Percentiles rank a stretch among this genome's conserved stretches.
These are phyloP conservation scores for Aureobasidium musti DNA, from an alignment of 2,329 filamentous ascomycete genomes.

Conservation along the genomic window DNA sequence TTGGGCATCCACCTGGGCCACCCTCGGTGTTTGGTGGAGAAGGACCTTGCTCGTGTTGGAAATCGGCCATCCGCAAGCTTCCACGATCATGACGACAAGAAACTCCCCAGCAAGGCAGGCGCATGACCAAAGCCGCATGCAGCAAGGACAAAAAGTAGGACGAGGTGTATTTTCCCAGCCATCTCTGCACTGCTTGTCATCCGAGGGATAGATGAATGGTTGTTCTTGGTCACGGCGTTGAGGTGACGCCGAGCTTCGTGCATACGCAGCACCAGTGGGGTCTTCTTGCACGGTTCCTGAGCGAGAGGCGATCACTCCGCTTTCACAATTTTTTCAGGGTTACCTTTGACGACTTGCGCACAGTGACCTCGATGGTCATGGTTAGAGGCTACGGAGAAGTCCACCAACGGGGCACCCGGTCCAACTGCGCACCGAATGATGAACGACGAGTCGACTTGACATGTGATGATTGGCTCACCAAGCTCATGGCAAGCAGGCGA, in stretches of 20 bases:
- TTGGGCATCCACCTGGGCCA: slow-evolving; percentile 11
- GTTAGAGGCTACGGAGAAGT: background rate
- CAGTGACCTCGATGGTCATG: slow-evolving; percentile 17
- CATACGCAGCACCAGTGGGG: slow-evolving; percentile 11
- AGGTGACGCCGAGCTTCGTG: slow-evolving; percentile 25
- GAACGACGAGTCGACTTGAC: slow-evolving; percentile 10
- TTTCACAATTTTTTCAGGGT: slow-evolving; percentile 10
- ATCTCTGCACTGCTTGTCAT: background rate
- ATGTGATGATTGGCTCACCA: slow-evolving; percentile 1
- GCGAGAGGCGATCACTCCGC: slow-evolving; percentile 18
- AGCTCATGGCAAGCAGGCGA: slow-evolving; percentile 2
- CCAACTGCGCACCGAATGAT: slow-evolving; percentile 2
- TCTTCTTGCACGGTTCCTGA: slow-evolving; percentile 8
- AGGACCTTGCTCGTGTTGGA: slow-evolving; percentile 17
- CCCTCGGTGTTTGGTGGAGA: slow-evolving; percentile 25
- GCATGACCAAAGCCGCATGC: slow-evolving; percentile 14
- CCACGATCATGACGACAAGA: slow-evolving; percentile 21
- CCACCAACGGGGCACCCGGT: slow-evolving; percentile 12
- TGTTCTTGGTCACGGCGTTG: slow-evolving; percentile 3
- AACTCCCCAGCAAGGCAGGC: background rate
- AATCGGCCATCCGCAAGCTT: background rate
- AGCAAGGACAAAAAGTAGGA: slow-evolving; percentile 10
- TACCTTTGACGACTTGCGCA: slow-evolving; percentile 4
- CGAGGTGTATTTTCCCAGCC: slow-evolving; percentile 17
- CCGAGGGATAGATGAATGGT: background rate